Conservation (phyloP, 306 rosid genomes). For the Vigna radiata region DNA sequence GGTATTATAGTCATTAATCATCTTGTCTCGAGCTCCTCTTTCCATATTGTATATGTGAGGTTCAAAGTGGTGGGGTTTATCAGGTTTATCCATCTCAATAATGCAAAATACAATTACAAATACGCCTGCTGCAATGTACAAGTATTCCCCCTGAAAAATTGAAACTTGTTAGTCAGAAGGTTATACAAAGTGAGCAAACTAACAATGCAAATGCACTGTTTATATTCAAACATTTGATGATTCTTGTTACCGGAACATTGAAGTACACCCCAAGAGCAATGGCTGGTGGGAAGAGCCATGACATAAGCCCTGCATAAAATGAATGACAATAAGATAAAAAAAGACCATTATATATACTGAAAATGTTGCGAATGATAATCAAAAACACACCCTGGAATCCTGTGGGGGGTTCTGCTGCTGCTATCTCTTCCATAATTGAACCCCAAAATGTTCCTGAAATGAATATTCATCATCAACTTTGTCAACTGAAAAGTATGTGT, state of each 20-base stretch:
- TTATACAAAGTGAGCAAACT: background rate
- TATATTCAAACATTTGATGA: background rate
- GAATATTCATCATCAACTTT: constrained; percentile 20
- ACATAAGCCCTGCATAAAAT: constrained; percentile 72
- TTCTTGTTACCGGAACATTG: constrained; percentile 74
- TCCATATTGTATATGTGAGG: constrained; percentile 98
- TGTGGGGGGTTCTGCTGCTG: constrained; percentile 79
- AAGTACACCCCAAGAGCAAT: constrained; percentile 78
- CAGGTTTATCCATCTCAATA: constrained; percentile 97
- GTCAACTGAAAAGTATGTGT: background rate
- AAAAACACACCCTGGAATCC: constrained; percentile 83
- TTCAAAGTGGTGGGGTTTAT: constrained; percentile 90
- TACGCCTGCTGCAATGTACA: constrained; percentile 82
- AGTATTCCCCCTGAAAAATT: constrained; percentile 80
- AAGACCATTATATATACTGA: background rate
- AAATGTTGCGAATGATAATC: constrained; percentile 1
- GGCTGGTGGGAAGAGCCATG: constrained; percentile 93
- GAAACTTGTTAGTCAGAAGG: background rate
- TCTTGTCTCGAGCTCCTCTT: constrained; percentile 87
- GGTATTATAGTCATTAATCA: constrained; percentile 85
- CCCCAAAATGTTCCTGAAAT: constrained; percentile 84
- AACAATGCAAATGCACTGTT: background rate
- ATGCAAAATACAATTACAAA: constrained; percentile 81
- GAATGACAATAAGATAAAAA: constrained; percentile 1
- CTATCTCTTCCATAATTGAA: constrained; percentile 59